Percentiles rank a stretch among this genome's conserved stretches.
phyloP scores from a whole-genome alignment of 2,329 filamentous ascomycete species.

The Tolypocladium paradoxum region DNA sequence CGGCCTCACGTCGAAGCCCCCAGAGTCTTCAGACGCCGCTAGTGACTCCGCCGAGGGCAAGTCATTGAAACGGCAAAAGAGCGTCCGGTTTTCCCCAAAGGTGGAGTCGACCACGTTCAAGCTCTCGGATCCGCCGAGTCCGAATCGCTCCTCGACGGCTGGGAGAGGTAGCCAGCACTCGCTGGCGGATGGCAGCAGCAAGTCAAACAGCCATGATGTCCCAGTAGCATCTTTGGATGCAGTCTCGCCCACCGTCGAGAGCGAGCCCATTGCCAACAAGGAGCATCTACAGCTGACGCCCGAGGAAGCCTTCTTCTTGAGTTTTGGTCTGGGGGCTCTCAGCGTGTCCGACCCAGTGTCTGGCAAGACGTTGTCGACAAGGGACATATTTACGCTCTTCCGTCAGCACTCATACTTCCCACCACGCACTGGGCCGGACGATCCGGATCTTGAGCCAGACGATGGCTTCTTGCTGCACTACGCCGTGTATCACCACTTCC shows the following conservation, averaged over 20 bases:
- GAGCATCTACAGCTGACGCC: conserved; percentile 88
- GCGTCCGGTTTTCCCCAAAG: conserved; percentile 58
- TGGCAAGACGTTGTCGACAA: conserved; percentile 33
- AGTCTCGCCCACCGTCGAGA: not conserved
- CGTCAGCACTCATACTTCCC: conserved; percentile 62
- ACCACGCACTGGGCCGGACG: conserved; percentile 28
- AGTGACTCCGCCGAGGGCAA: conserved; percentile 12
- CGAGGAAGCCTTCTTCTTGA: conserved; percentile 87
- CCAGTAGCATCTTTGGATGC: not conserved
- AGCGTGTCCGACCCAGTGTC: conserved; percentile 43
- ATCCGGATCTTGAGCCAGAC: conserved; percentile 50
- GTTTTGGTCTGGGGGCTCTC: conserved; percentile 68
- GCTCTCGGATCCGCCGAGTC: conserved; percentile 39
- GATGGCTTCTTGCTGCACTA: conserved; percentile 82
- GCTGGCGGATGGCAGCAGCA: conserved; percentile 9
- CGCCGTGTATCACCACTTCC: conserved; percentile 88
- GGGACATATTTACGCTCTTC: conserved; percentile 55
- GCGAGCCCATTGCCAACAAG: conserved; percentile 30
- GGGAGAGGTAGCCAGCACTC: conserved; percentile 10
- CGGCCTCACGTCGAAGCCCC: not conserved
- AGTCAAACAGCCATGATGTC: conserved; percentile 4
- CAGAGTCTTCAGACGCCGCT: conserved; percentile 6
- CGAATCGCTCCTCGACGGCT: conserved; percentile 17
- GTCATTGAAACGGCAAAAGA: conserved; percentile 41
- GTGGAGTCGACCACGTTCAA: conserved; percentile 55